Base-by-base conservation (phyloP, 2,329 filamentous ascomycete species). In the Dactylonectria estremocensis region DNA sequence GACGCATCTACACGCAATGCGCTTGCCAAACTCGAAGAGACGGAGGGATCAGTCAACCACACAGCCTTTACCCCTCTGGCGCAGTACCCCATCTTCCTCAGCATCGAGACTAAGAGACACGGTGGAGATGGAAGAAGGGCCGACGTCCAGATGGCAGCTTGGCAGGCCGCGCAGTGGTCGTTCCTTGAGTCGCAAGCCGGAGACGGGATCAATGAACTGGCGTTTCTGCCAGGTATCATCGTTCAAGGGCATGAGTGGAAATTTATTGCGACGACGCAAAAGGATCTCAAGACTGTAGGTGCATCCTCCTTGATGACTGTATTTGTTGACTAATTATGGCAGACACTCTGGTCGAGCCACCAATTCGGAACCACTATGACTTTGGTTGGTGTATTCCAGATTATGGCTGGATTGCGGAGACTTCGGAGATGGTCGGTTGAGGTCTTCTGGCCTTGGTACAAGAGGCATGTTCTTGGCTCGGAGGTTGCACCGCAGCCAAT, bases 171-270 rank as follows among this genome's bases (percentile, higher is more conserved):
- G 2, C 66, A 68, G 24, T 68, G 66, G 66, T 45, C 20, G 7
- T 43, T 62, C 2, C 48, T 68, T 1, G 35, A 18, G 11, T 14
- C 16, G 14, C 50, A 45, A 1, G 43, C 58, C 13, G 46, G 48
- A 13, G 58, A 55, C 5, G 22, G 13, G 14, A 37, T 66, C 1
- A 16, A 49, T 3, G n/a, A 59, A 9, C 37, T 66, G 22, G n/a
- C 37, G 18, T 66, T 66, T 33, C 22, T 68, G 1, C 66, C 66
- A 10, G 62, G 62, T 2, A 31, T 68, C 37, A 40, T 68, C 14
- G 62, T 66, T 16, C 49, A 64, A 28, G 66, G 66, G 3, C 43
- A 68, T 24, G 45, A 68, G 45, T 68, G 66, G 66, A 68, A 62
- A 40, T 66, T 59, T 45, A 40, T 68, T 13, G 62, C 62, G 7